phyloP scores from a whole-genome alignment of 1,139 yeast species.

The Hanseniaspora gamundiae region DNA sequence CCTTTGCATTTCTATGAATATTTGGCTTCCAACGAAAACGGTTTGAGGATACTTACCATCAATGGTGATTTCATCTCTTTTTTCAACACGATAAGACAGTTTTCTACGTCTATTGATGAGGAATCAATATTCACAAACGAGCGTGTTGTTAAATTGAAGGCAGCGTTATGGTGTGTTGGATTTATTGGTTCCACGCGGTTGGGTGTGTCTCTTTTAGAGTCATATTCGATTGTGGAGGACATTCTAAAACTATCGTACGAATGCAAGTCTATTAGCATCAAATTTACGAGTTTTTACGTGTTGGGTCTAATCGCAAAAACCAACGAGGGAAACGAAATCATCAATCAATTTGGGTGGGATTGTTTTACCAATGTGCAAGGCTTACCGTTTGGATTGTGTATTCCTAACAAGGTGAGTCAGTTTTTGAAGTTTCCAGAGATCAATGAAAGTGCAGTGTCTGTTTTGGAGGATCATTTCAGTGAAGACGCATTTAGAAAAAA shows the following conservation, averaged over 20 bases:
- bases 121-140: conserved; percentile 19
- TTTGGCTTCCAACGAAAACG: conserved; percentile 71
- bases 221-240: conserved; percentile 43
- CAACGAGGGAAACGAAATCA: conserved; percentile 69
- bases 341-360: conserved; percentile 73
- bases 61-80: conserved; percentile 38
- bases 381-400: conserved; percentile 43
- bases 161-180: conserved; percentile 81
- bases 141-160: conserved; percentile 41
- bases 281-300: conserved; percentile 68
- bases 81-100: conserved; percentile 28
- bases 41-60: conserved; percentile 39
- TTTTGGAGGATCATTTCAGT: conserved; percentile 6
- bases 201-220: conserved; percentile 60
- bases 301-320: conserved; percentile 68
- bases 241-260: conserved; percentile 40
- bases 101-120: conserved; percentile 19
- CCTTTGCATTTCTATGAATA: conserved; percentile 74
- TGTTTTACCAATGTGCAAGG: conserved; percentile 43
- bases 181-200: conserved; percentile 58
- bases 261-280: conserved; percentile 50
- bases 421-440: conserved; percentile 17
- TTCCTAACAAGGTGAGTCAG: conserved; percentile 31
- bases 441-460: background rate
- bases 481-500: conserved; percentile 1